Percentiles rank a stretch among this genome's conserved stretches.
phyloP scores from a whole-genome alignment of 768 basidiomycete genomes.

The Mycena rebaudengoi region DNA sequence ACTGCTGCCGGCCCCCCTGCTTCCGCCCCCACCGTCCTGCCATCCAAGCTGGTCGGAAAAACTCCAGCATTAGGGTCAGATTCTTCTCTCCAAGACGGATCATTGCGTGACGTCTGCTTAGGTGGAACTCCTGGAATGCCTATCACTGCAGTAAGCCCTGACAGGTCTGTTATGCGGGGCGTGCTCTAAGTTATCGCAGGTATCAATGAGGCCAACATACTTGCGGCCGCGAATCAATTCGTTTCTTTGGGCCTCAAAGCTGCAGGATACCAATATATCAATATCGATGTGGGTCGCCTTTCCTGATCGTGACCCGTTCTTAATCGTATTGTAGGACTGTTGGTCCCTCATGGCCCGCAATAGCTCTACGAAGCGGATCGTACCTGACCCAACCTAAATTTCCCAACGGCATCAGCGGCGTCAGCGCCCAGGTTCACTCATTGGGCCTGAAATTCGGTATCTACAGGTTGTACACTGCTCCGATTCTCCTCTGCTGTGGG shows the following conservation, averaged over 20 bases:
- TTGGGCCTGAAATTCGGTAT: too few species aligned
- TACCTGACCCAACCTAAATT: conserved; percentile 63
- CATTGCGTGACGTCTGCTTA: conserved; percentile 24
- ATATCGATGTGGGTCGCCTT: conserved; percentile 53
- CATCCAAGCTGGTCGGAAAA: conserved; percentile 50
- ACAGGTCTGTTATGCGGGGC: not conserved
- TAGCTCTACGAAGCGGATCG: conserved; percentile 48
- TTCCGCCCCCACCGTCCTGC: conserved; percentile 49
- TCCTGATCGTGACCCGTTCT: not conserved
- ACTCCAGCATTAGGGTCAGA: conserved; percentile 57
- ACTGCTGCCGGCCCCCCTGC: conserved; percentile 41
- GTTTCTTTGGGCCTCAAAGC: conserved; percentile 55
- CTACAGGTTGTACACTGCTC: too few species aligned
- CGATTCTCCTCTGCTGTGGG: too few species aligned
- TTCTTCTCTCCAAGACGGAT: not conserved
- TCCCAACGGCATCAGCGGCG: conserved; percentile 56
- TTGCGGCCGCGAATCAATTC: conserved; percentile 57
- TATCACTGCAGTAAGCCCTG: conserved; percentile 47
- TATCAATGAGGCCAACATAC: conserved; percentile 53
- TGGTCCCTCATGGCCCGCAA: conserved; percentile 54
- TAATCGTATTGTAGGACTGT: conserved; percentile 50
- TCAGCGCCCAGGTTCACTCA: conserved; percentile 54
- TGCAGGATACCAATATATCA: conserved; percentile 60
- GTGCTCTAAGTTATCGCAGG: conserved; percentile 34
- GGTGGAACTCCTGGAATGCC: conserved; percentile 65